These are phyloP conservation scores for Neurospora hispaniola DNA, from an alignment of 495 filamentous ascomycete species.

Conservation along the genomic window DNA sequence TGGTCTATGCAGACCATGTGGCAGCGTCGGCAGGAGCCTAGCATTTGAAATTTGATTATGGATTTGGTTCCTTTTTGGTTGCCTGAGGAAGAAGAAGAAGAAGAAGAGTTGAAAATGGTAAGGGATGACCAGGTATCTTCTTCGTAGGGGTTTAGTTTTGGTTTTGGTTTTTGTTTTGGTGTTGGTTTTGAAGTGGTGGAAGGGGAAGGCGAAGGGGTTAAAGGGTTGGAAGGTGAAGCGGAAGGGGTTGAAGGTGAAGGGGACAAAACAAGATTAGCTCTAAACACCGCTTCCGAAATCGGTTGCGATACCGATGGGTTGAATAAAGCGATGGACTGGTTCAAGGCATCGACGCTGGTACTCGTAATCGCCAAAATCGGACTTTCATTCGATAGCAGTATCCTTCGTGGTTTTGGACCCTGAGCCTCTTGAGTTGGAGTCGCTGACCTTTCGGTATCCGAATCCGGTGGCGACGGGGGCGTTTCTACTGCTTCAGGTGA, in stretches of 20 bases:
- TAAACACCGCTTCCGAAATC: conserved; percentile 58
- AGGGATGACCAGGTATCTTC: conserved; percentile 49
- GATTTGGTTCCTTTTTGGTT: too few relatives aligned
- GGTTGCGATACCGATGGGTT: fast-evolving
- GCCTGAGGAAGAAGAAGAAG: background rate
- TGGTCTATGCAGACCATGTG: conserved; percentile 96
- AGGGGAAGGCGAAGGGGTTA: background rate
- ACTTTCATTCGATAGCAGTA: conserved; percentile 82
- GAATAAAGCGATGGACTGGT: conserved; percentile 45
- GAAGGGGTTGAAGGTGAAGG: background rate
- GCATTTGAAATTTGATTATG: conserved; percentile 54
- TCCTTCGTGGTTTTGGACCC: conserved; percentile 32
- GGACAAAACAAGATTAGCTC: conserved; percentile 60
- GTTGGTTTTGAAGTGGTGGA: background rate
- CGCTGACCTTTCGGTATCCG: conserved; percentile 27
- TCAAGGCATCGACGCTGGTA: conserved; percentile 68
- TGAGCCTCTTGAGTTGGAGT: background rate
- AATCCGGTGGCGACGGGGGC: conserved; percentile 38
- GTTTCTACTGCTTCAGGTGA: background rate
- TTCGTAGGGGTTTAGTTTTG: conserved; percentile 23
- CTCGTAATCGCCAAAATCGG: conserved; percentile 78
- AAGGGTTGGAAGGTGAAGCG: too few relatives aligned
- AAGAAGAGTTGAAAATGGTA: conserved; percentile 29
- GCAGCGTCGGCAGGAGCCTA: conserved; percentile 77
- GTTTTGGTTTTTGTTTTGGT: background rate